phyloP scores from a whole-genome alignment of 2,329 filamentous ascomycete species.

The Fusarium anthophilum region DNA sequence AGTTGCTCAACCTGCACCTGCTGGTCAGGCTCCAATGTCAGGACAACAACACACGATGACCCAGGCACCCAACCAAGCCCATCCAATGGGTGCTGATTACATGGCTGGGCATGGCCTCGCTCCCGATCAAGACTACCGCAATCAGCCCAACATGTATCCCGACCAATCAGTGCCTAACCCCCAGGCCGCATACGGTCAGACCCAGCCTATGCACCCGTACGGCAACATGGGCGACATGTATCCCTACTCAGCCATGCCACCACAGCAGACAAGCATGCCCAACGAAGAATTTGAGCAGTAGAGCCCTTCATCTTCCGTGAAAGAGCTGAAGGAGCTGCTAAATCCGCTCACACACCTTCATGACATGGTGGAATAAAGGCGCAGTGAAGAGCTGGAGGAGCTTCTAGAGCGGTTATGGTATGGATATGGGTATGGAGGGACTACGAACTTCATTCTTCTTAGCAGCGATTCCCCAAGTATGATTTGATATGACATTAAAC shows the following conservation, averaged over 20 bases:
- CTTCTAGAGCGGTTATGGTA: not conserved
- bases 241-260: conserved; percentile 79
- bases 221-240: conserved; percentile 87
- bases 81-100: conserved; percentile 70
- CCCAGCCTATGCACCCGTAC: conserved; percentile 76
- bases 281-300: conserved; percentile 57
- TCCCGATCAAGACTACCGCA: conserved; percentile 81
- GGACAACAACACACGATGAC: conserved; percentile 62
- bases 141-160: conserved; percentile 82
- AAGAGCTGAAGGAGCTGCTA: not conserved
- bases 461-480: not conserved
- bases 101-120: conserved; percentile 71
- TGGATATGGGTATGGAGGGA: not conserved
- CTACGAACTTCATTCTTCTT: not conserved
- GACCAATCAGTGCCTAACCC: conserved; percentile 80
- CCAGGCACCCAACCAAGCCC: conserved; percentile 66
- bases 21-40: conserved; percentile 62
- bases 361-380: not conserved
- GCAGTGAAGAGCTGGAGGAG: not conserved
- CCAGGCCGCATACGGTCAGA: conserved; percentile 77
- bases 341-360: not conserved
- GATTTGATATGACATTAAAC: not conserved
- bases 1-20: conserved; percentile 55
- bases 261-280: conserved; percentile 76
- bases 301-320: not conserved